These are phyloP conservation scores for Rhizodiscina lignyota DNA, from an alignment of 495 filamentous ascomycete species.

Conservation along the genomic window DNA sequence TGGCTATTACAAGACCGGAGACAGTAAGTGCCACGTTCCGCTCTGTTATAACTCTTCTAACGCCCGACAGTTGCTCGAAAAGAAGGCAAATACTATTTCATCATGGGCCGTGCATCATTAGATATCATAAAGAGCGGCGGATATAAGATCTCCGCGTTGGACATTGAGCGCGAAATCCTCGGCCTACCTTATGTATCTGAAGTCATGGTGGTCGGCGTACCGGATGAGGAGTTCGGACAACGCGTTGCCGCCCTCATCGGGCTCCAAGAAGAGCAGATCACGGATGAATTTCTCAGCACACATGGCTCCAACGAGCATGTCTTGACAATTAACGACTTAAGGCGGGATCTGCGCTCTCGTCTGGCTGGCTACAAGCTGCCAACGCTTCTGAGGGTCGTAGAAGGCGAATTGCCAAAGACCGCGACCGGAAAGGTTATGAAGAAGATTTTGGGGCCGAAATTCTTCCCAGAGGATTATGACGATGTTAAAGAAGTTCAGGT, in stretches of 20 bases:
- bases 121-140: slow-evolving; percentile 31
- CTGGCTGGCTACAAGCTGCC: slow-evolving; percentile 32
- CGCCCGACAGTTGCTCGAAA: slow-evolving; percentile 22
- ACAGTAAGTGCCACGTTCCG: slow-evolving; percentile 18
- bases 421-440: slow-evolving; percentile 34
- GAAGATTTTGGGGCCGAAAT: slow-evolving; percentile 28
- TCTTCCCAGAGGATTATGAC: slow-evolving; percentile 25
- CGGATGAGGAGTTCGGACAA: slow-evolving; percentile 30
- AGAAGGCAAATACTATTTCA: slow-evolving; percentile 30
- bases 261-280: slow-evolving; percentile 15
- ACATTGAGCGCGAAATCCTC: slow-evolving; percentile 28
- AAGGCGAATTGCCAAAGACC: slow-evolving; percentile 31
- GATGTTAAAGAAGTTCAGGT: slow-evolving; percentile 23
- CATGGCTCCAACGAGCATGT: slow-evolving; percentile 8
- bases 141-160: slow-evolving; percentile 29
- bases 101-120: slow-evolving; percentile 29
- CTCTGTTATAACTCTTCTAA: too few relatives aligned
- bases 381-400: slow-evolving; percentile 26
- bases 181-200: slow-evolving; percentile 23
- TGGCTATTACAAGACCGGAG: slow-evolving; percentile 31
- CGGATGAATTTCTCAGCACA: slow-evolving; percentile 5
- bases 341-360: slow-evolving; percentile 23
- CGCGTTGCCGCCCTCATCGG: slow-evolving; percentile 31
- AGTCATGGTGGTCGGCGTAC: slow-evolving; percentile 29
- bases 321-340: slow-evolving; percentile 23